A percentile compares a stretch with the other conserved stretches of the same genome.
phyloP scores from a whole-genome alignment of 176 grass and related monocot species.

The Ananas comosus region DNA sequence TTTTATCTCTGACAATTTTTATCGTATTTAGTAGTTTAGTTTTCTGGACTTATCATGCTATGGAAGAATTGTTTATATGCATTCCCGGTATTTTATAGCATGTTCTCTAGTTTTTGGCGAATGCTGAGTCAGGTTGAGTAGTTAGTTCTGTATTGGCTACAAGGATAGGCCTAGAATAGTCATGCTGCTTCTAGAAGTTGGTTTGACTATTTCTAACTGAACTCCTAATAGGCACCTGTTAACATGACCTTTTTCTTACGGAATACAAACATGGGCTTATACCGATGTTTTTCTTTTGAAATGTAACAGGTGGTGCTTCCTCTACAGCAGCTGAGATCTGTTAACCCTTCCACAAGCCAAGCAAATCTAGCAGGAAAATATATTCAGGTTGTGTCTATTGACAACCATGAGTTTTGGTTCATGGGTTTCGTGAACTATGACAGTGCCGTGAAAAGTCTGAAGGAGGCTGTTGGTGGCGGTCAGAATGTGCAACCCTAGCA shows the following conservation, averaged over 20 bases:
- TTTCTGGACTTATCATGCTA: too few species aligned
- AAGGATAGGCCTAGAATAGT: too few species aligned
- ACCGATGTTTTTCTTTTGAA: neutral
- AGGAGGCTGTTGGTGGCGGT: constrained; percentile 52
- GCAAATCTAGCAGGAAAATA: constrained; percentile 80
- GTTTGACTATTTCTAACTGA: neutral
- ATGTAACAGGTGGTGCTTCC: constrained; percentile 63
- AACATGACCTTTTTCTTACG: neutral
- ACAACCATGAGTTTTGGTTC: constrained; percentile 99
- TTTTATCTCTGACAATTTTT: too few species aligned
- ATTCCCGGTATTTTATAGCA: too few species aligned
- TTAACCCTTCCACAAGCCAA: constrained; percentile 57
- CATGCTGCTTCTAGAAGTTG: too few species aligned
- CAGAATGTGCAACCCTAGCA: constrained; percentile 31
- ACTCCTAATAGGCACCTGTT: neutral
- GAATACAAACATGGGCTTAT: neutral
- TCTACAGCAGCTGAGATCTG: constrained; percentile 60
- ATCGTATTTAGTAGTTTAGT: too few species aligned
- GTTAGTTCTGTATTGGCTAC: too few species aligned
- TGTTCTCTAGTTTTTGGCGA: too few species aligned
- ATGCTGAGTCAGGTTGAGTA: too few species aligned
- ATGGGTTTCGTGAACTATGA: constrained; percentile 97
- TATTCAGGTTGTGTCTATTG: constrained; percentile 77
- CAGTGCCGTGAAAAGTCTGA: constrained; percentile 66
- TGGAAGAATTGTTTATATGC: too few species aligned